These are phyloP conservation scores for Fusarium verrucosum DNA, from an alignment of 2,329 filamentous ascomycete genomes.

Conservation along the genomic window DNA sequence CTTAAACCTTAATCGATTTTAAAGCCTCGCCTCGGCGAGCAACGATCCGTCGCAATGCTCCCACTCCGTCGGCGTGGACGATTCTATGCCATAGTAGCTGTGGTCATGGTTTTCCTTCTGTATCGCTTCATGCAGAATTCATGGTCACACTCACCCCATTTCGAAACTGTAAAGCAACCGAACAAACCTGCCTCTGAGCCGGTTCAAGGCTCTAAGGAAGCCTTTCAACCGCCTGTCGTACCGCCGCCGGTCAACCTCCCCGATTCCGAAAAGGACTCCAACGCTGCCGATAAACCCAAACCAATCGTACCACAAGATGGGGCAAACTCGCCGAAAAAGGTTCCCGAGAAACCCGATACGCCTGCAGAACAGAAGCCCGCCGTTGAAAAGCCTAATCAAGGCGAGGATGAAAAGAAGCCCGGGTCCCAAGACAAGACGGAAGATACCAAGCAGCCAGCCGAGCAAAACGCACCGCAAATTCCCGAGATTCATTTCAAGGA, in stretches of 20 bases:
- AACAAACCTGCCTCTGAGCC: conserved; percentile 18
- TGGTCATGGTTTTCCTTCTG: conserved; percentile 64
- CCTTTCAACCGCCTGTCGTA: conserved; percentile 27
- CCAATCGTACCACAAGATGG: conserved; percentile 15
- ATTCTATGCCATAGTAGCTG: conserved; percentile 65
- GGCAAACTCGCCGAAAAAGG: not conserved
- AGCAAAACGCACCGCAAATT: conserved; percentile 28
- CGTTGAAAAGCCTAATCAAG: conserved; percentile 8
- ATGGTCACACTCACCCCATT: conserved; percentile 44
- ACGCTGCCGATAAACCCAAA: conserved; percentile 19
- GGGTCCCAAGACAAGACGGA: conserved; percentile 1
- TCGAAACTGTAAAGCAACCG: conserved; percentile 18
- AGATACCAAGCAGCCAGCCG: conserved; percentile 6
- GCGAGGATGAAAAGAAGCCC: conserved; percentile 6
- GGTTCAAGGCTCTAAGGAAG: conserved; percentile 23
- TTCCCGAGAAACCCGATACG: conserved; percentile 5
- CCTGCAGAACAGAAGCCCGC: conserved; percentile 14
- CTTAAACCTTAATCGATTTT: not conserved
- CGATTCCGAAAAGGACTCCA: conserved; percentile 18
- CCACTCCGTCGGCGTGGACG: conserved; percentile 68
- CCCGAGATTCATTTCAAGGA: conserved; percentile 43
- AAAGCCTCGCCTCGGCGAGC: conserved; percentile 44
- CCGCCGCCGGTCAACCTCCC: conserved; percentile 31
- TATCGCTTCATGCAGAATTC: conserved; percentile 59
- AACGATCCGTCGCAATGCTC: conserved; percentile 53